A percentile compares a stretch with the other conserved stretches of the same genome.
These are phyloP conservation scores for Amoeboradix gromovi DNA, from an alignment of 371 early-diverging fungal genomes.

Conservation along the genomic window DNA sequence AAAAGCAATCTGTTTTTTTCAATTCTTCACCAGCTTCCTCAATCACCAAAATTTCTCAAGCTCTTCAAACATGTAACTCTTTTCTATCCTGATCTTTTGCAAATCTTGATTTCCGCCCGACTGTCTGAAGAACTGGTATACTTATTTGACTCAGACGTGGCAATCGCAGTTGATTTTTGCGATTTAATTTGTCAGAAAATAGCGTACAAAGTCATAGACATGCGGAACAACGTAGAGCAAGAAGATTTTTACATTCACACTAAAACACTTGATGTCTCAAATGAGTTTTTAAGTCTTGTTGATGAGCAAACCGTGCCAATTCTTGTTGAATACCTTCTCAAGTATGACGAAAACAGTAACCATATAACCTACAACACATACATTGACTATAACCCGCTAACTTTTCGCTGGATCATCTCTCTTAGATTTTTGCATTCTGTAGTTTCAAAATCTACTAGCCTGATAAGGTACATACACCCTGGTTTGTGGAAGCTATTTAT, in stretches of 20 bases:
- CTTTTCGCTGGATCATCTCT: background rate
- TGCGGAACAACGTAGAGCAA: background rate
- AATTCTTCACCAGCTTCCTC: background rate
- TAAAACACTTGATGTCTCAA: background rate
- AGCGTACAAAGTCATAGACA: background rate
- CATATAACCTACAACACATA: background rate
- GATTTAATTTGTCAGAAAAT: background rate
- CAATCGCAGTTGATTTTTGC: background rate
- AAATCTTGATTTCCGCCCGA: background rate
- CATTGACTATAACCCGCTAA: background rate
- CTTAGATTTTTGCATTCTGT: background rate
- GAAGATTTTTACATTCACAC: background rate
- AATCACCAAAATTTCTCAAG: background rate
- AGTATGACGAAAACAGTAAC: background rate
- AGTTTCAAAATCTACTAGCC: background rate
- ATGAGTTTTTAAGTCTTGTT: background rate
- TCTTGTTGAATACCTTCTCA: background rate
- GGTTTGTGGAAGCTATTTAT: background rate
- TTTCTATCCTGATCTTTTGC: background rate
- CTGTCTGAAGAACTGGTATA: background rate
- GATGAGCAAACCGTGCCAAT: background rate
- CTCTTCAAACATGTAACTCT: background rate
- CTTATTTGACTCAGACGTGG: background rate
- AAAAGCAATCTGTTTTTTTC: background rate
- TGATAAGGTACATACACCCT: background rate